A percentile compares a stretch with the other conserved stretches of the same genome.
Evolutionary conservation across 2,329 filamentous ascomycete species (phyloP).

Genomic region (Ambrosiella cleistominuta): DNA sequence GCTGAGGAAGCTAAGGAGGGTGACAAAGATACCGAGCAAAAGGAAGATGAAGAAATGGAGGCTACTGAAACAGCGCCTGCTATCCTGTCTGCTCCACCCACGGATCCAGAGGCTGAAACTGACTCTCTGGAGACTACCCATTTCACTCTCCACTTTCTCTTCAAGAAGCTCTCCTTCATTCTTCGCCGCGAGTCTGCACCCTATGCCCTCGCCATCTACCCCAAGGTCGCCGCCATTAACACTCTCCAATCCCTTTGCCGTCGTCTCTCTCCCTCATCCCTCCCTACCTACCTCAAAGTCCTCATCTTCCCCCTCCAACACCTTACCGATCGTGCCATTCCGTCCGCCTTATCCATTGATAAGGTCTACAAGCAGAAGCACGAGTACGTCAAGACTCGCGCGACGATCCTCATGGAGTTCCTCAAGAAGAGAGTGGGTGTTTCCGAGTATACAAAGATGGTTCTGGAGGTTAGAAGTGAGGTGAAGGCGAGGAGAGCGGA

Average conservation of each 20-base stretch:
- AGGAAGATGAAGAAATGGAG: conserved; percentile 23
- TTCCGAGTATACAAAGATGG: conserved; percentile 54
- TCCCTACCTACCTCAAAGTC: conserved; percentile 45
- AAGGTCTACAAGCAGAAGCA: conserved; percentile 50
- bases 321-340: conserved; percentile 63
- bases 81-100: background rate
- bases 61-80: background rate
- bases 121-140: conserved; percentile 11
- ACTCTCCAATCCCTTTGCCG: conserved; percentile 54
- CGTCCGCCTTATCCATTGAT: conserved; percentile 53
- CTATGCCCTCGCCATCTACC: conserved; percentile 44
- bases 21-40: conserved; percentile 18
- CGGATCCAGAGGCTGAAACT: conserved; percentile 9
- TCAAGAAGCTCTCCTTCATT: conserved; percentile 60
- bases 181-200: conserved; percentile 58
- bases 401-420: conserved; percentile 61
- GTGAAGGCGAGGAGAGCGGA: conserved; percentile 57
- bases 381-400: conserved; percentile 52
- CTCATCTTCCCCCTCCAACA: conserved; percentile 52
- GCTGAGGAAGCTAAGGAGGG: conserved; percentile 18
- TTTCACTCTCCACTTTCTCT: conserved; percentile 49
- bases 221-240: conserved; percentile 59
- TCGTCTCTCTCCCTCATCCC: conserved; percentile 37
- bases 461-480: conserved; percentile 54
- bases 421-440: conserved; percentile 75